Conservation (phyloP, 106 monocot species). For the Triglochin maritima region DNA sequence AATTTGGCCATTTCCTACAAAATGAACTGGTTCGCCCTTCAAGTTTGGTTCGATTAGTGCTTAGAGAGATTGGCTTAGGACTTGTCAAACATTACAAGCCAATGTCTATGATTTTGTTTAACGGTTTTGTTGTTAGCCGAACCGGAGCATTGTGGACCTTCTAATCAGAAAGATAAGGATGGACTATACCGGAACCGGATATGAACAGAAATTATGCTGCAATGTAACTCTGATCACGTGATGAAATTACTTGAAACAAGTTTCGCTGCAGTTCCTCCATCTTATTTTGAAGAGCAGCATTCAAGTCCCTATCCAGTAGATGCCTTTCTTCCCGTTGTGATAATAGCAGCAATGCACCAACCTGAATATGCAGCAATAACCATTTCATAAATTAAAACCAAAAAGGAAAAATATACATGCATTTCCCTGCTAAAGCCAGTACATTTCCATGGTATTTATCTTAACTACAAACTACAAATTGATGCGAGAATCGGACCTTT, state of each 20-base stretch:
- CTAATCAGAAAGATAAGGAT: neutral
- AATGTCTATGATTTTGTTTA: neutral
- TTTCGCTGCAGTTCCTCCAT: constrained; percentile 68
- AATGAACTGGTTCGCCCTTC: too few relatives aligned
- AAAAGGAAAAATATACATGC: neutral
- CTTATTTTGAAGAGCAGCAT: constrained; percentile 60
- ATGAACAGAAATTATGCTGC: neutral
- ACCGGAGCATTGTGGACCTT: neutral
- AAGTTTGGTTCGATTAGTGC: too few relatives aligned
- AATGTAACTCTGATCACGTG: neutral
- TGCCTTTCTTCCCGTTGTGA: constrained; percentile 96
- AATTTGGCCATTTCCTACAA: too few relatives aligned
- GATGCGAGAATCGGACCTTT: constrained; percentile 39
- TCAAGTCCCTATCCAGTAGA: constrained; percentile 61
- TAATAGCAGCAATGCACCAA: constrained; percentile 69
- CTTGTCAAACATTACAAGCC: neutral
- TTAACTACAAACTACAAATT: neutral
- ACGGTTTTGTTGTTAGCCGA: neutral
- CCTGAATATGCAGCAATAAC: constrained; percentile 28
- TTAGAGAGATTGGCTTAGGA: too few relatives aligned
- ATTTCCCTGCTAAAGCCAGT: neutral
- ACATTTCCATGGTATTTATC: too few relatives aligned
- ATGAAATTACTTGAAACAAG: constrained; percentile 61
- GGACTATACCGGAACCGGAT: neutral
- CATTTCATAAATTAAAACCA: neutral